phyloP scores from a whole-genome alignment of 2,329 filamentous ascomycete species.

The Neonectria faginata region DNA sequence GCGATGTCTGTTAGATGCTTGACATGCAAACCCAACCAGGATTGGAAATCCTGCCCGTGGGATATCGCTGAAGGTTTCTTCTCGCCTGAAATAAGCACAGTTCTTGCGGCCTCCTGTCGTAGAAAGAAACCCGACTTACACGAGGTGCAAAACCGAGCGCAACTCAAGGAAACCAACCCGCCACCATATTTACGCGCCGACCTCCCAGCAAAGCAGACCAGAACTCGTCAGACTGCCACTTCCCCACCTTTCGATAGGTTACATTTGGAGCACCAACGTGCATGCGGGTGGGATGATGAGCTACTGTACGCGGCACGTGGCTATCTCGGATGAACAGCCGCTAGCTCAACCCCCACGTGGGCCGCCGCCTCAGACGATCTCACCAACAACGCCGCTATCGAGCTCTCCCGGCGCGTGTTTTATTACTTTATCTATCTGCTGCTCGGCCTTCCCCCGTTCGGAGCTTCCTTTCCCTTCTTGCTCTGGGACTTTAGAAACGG shows the following conservation, averaged over 20 bases:
- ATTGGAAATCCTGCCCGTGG: too few species aligned
- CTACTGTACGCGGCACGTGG: constrained; percentile 17
- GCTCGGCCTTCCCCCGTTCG: background rate
- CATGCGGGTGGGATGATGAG: constrained; percentile 24
- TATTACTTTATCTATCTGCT: background rate
- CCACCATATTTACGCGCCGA: background rate
- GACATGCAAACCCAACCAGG: too few species aligned
- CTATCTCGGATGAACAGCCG: constrained; percentile 25
- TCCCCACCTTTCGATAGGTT: constrained; percentile 23
- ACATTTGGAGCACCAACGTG: constrained; percentile 14
- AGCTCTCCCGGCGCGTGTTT: background rate
- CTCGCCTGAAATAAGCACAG: too few species aligned
- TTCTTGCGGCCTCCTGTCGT: too few species aligned
- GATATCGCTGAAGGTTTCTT: too few species aligned
- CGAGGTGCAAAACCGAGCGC: background rate
- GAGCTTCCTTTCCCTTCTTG: background rate
- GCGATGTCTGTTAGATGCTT: too few species aligned
- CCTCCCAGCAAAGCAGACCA: background rate
- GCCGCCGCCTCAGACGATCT: constrained; percentile 23
- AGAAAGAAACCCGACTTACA: background rate
- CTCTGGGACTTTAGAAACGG: background rate
- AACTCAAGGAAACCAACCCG: background rate
- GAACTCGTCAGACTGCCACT: background rate
- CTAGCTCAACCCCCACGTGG: constrained; percentile 26
- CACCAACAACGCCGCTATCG: constrained; percentile 3